Percentiles rank a stretch among this genome's conserved stretches.
phyloP scores from a whole-genome alignment of 75 land plant species.

The Pinus albicaulis region DNA sequence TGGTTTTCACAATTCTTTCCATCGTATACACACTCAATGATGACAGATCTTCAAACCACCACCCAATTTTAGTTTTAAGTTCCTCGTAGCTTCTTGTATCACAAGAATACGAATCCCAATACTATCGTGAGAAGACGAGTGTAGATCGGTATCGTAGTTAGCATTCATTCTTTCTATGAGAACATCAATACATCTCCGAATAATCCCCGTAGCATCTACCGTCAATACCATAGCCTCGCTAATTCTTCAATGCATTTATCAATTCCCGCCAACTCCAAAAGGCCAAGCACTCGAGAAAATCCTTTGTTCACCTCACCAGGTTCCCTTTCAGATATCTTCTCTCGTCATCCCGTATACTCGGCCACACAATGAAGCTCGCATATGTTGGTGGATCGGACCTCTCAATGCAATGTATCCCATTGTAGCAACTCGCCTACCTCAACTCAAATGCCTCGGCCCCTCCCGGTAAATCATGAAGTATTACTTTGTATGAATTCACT shows the following conservation, averaged over 20 bases:
- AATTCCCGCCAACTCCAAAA: constrained; percentile 71
- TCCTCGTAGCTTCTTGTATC: constrained; percentile 51
- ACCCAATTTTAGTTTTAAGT: constrained; percentile 27
- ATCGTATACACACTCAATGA: constrained; percentile 41
- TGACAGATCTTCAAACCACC: constrained; percentile 88
- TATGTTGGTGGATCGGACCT: constrained; percentile 59
- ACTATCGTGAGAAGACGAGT: constrained; percentile 52
- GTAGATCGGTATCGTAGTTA: constrained; percentile 11
- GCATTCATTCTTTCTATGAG: constrained; percentile 35
- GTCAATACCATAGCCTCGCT: constrained; percentile 33
- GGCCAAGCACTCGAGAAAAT: constrained; percentile 36
- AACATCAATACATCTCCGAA: constrained; percentile 60
- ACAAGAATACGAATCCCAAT: constrained; percentile 35
- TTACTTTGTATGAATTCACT: constrained; percentile 28
- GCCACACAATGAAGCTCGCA: constrained; percentile 47
- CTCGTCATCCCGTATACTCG: constrained; percentile 76
- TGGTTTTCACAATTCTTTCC: constrained; percentile 44
- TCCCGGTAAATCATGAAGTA: constrained; percentile 74
- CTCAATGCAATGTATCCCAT: constrained; percentile 27
- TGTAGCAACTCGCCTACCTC: constrained; percentile 68
- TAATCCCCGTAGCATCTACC: constrained; percentile 43
- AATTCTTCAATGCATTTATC: constrained; percentile 55
- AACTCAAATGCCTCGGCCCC: constrained; percentile 81
- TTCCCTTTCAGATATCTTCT: constrained; percentile 27
- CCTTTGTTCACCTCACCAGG: constrained; percentile 43